Conservation (phyloP, 805 yeast genomes). For the Yarrowia deformans region DNA sequence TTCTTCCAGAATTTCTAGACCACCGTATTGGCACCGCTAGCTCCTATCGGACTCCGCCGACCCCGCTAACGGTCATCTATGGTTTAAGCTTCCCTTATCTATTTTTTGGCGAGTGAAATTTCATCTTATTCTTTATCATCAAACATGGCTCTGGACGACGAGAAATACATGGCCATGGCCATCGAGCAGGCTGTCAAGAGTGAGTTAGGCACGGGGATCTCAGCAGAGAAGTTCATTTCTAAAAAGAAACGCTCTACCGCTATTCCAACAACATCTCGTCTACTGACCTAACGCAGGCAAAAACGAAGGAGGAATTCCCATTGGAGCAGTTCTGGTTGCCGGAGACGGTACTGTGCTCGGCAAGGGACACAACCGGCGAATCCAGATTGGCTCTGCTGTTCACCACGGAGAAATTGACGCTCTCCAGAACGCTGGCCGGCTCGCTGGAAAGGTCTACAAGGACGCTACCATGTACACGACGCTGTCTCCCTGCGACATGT, state of each 20-base stretch:
- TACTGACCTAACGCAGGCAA: constrained; percentile 55
- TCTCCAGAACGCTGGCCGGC: constrained; percentile 88
- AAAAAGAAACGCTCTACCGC: too few species aligned
- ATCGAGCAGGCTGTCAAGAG: constrained; percentile 49
- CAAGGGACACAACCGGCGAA: constrained; percentile 87
- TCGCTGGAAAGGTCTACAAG: constrained; percentile 79
- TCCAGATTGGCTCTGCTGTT: constrained; percentile 83
- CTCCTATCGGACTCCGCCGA: constrained; percentile 1
- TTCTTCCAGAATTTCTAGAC: neutral
- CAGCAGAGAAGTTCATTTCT: neutral
- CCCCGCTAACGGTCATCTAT: neutral
- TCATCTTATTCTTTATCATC: constrained; percentile 9
- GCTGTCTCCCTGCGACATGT: constrained; percentile 92
- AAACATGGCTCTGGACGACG: constrained; percentile 43
- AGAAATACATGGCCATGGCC: constrained; percentile 47
- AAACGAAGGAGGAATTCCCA: constrained; percentile 90
- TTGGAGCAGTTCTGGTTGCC: constrained; percentile 76
- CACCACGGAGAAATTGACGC: constrained; percentile 93
- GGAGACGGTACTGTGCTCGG: constrained; percentile 85
- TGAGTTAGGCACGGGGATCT: constrained; percentile 24
- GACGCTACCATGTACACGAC: constrained; percentile 92
- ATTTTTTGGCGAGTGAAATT: constrained; percentile 5
- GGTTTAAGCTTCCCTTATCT: neutral
- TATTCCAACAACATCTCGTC: too few species aligned
- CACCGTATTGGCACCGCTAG: neutral